Evolutionary conservation across 23 red algal species (phyloP), one percentile per base, ranked within the genome.

Genomic region (Gracilariopsis chorda): DNA sequence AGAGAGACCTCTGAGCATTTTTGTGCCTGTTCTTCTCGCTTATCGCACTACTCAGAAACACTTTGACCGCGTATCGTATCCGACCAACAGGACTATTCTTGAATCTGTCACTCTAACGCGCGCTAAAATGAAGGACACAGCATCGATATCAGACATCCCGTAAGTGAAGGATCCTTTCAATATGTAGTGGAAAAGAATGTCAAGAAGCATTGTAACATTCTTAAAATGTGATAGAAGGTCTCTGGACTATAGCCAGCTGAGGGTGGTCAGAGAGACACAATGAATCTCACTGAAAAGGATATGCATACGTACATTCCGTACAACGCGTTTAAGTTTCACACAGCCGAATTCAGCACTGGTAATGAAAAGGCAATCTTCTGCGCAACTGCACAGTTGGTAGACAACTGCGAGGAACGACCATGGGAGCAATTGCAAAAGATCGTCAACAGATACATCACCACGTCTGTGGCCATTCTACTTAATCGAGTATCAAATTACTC

Each of bases 381-480:
- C 48, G 78, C 78, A 11, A 61, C 53, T 24, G 78, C 78, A 20
- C 11, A 16, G 12, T 32, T 27, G 5, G 14, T 0, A 4, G 11
- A 16, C 4, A 10, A 10, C 29, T 21, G 7, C 10, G 21, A 10
- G 5, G 24, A 59, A 17, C 35, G 48, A 16, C 57, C 59, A 9
- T 86, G 43, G 37, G 10, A 0, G 7, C 37, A 86, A 39, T 7
- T 43, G 47, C 41, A 86, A 36, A 29, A 67, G 13, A 86, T 86
- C 39, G 62, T 86, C 0, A 25, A 68, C 41, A 86, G 71, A 51
- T 70, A 11, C 61, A 72, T 45, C 30, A 52, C 27, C 59, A 86
- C 71, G 82, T 86, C 11, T 86, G 82, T 71, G 63, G 82, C 9
- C 61, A 72, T 39, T 10, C 82, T 53, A 0, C 17, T 0, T 72